Evolutionary conservation across 2,329 filamentous ascomycete genomes (phyloP), one percentile per base, ranked within the genome.

Genomic region (Penicillium sp.): DNA sequence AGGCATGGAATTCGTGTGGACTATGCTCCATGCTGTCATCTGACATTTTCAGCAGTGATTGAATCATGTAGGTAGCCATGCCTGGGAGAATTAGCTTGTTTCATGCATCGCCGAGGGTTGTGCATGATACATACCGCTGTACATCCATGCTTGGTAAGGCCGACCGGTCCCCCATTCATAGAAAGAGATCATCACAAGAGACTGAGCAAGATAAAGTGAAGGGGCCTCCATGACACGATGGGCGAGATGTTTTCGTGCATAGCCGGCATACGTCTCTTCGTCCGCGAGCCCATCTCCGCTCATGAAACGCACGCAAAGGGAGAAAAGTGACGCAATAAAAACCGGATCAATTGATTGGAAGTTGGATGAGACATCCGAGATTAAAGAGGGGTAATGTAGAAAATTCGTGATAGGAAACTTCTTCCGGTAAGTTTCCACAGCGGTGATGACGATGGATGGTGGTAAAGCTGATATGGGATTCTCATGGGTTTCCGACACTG

Each of bases 31-130:
- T 74, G 27, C 68, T 72, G 21, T 75, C 72, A 39, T 75, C 72
- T 13, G 72, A 69, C 43, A 67, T 75, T 45, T 72, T 73, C 3
- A 75, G 55, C 16, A 75, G 64, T 1, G 70, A 73, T 51, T 75
- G 72, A 14, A 75, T 73, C 72, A 75, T 75, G 42, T 75, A 75
- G 0, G 72, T 75, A 6, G 72, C 72, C 72, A 75, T 75, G 16
- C 72, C 71, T 74, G 26, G 7, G 21, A 3, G 19, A 39, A 29
- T 66, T n/a, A 66, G 53, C 23, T 48, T 21, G 49, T 8, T 31
- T 4, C 27, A 6, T 3, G 16, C 4, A 26, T 11, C 9, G 7
- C 19, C 14, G 19, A n/a, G 23, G 4, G 11, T 44, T 7, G 45
- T 26, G n/a, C 4, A 44, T 16, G 9, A 46, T 26, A 60, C 62